phyloP scores from a whole-genome alignment of 345 rosid species.

The Murraya paniculata region DNA sequence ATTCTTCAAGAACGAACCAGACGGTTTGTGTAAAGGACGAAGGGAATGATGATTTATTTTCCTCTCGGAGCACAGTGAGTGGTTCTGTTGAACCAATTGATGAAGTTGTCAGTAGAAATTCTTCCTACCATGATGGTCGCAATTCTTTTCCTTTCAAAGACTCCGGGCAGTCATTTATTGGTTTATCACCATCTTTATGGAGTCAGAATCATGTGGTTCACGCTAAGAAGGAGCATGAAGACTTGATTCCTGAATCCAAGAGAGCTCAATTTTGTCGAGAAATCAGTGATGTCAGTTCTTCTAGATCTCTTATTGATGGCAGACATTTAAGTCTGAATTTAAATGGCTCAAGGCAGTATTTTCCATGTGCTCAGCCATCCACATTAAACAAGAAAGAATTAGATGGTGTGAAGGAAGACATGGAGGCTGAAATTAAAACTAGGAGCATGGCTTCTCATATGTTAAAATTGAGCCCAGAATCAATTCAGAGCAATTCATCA shows the following conservation, averaged over 20 bases:
- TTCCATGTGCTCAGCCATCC: conserved; percentile 28
- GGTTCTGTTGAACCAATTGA: conserved; percentile 29
- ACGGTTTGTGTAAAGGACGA: conserved; percentile 27
- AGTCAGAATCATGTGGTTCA: conserved; percentile 15
- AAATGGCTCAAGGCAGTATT: conserved; percentile 30
- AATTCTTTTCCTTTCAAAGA: conserved; percentile 31
- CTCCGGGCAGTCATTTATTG: conserved; percentile 28
- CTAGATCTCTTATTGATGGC: conserved; percentile 15
- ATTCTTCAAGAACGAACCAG: conserved; percentile 21
- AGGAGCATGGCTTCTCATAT: conserved; percentile 35
- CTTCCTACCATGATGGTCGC: conserved; percentile 20
- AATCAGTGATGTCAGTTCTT: conserved; percentile 23
- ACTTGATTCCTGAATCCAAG: conserved; percentile 23
- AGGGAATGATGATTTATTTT: conserved; percentile 22
- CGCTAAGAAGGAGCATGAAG: conserved; percentile 27
- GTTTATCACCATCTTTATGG: conserved; percentile 18
- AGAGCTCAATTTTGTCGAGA: conserved; percentile 26
- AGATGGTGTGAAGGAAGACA: conserved; percentile 33
- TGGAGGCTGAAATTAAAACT: conserved; percentile 32
- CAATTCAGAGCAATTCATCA: conserved; percentile 61
- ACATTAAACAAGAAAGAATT: conserved; percentile 26
- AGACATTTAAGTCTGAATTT: conserved; percentile 33
- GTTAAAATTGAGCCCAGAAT: conserved; percentile 61
- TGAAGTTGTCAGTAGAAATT: conserved; percentile 15
- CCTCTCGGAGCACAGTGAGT: conserved; percentile 24